Conservation (phyloP, 352 stramenopile species). For the Phytophthora niederhauseri region DNA sequence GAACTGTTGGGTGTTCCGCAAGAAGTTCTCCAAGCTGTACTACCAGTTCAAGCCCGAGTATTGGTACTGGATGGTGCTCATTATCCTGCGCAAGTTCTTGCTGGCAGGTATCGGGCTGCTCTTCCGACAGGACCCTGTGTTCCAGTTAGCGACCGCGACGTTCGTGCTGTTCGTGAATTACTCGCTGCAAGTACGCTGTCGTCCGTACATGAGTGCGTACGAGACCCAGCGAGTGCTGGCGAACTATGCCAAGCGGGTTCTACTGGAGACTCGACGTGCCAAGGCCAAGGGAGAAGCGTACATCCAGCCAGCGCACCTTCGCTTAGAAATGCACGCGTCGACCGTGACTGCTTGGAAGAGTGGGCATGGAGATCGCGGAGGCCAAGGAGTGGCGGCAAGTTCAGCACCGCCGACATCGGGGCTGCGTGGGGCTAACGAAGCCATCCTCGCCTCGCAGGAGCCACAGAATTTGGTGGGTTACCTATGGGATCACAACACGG, state of each 20-base stretch:
- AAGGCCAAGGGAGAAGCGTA: slow-evolving; percentile 60
- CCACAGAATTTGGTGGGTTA: slow-evolving; percentile 57
- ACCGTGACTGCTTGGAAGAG: slow-evolving; percentile 46
- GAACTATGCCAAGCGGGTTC: slow-evolving; percentile 54
- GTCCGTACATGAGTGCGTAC: slow-evolving; percentile 77
- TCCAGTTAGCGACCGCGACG: slow-evolving; percentile 77
- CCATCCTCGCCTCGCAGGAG: slow-evolving; percentile 40
- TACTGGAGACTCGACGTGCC: slow-evolving; percentile 56
- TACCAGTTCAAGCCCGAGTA: slow-evolving; percentile 88
- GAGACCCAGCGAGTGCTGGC: slow-evolving; percentile 67
- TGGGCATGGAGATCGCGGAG: slow-evolving; percentile 33
- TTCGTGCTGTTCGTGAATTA: slow-evolving; percentile 84
- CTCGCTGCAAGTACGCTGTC: slow-evolving; percentile 68
- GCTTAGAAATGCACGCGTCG: slow-evolving; percentile 42
- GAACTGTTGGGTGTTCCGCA: slow-evolving; percentile 76
- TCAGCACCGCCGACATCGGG: slow-evolving; percentile 8
- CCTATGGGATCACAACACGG: slow-evolving; percentile 83
- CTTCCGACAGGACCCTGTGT: slow-evolving; percentile 74
- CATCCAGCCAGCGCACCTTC: slow-evolving; percentile 58
- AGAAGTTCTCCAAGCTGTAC: slow-evolving; percentile 85
- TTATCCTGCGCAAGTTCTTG: slow-evolving; percentile 79
- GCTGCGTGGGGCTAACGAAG: slow-evolving; percentile 31
- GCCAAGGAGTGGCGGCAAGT: slow-evolving; percentile 16
- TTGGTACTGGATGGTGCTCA: slow-evolving; percentile 84
- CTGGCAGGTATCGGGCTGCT: slow-evolving; percentile 71